Percentiles rank a stretch among this genome's conserved stretches.
Evolutionary conservation across 306 rosid genomes (phyloP).

Genomic region (Sicyos baderoa): DNA sequence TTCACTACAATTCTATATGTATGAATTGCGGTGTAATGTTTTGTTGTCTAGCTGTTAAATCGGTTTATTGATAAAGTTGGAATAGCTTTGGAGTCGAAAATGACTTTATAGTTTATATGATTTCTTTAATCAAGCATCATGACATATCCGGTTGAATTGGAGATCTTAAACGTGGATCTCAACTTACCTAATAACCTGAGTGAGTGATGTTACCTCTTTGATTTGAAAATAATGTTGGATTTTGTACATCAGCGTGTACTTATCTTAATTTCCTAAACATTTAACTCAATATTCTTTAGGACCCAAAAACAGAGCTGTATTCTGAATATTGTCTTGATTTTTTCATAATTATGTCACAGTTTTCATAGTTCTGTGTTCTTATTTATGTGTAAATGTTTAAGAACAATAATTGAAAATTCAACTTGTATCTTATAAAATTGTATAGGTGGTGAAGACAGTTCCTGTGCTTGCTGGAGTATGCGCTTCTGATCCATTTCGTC

Average conservation of each 20-base stretch:
- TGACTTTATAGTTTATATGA: not conserved
- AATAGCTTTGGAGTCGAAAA: not conserved
- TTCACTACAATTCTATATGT: not conserved
- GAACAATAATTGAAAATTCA: too few relatives aligned
- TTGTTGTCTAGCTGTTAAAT: not conserved
- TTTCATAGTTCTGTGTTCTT: not conserved
- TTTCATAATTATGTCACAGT: not conserved
- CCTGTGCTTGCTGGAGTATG: constrained; percentile 93
- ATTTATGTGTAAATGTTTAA: too few relatives aligned
- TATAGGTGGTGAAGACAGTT: constrained; percentile 66
- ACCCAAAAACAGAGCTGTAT: not conserved
- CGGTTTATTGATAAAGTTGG: not conserved
- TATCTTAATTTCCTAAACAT: not conserved
- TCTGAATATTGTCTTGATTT: not conserved
- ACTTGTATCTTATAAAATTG: constrained; percentile 10
- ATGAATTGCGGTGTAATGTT: not conserved
- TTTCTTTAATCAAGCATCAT: not conserved
- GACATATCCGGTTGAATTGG: not conserved
- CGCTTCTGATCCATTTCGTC: constrained; percentile 88
- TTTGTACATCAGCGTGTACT: not conserved
- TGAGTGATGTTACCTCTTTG: not conserved
- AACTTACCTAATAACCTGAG: not conserved
- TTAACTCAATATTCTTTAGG: not conserved
- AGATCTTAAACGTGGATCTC: constrained; percentile 1
- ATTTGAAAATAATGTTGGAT: not conserved